These are phyloP conservation scores for Smallanthus sonchifolius DNA, from an alignment of 129 eudicot genomes.

Conservation along the genomic window DNA sequence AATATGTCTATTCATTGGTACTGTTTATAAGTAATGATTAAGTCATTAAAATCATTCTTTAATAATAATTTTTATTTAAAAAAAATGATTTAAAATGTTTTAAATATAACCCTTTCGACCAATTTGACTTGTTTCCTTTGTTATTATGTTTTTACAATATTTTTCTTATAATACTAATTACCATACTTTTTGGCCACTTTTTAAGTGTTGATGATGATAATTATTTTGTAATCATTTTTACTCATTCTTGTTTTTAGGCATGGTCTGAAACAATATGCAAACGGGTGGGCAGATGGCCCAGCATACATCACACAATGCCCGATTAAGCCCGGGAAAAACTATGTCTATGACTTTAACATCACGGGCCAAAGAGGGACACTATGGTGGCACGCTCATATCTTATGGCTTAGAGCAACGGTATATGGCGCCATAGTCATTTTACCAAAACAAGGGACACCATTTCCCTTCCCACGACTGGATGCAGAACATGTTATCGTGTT, in stretches of 20 bases:
- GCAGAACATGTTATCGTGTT: slow-evolving; percentile 39
- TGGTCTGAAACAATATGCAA: slow-evolving; percentile 15
- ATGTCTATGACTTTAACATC: slow-evolving; percentile 47
- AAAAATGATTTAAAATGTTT: too few relatives aligned
- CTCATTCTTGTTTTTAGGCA: slow-evolving; percentile 38
- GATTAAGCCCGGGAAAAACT: slow-evolving; percentile 51
- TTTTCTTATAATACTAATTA: too few relatives aligned
- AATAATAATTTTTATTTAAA: too few relatives aligned
- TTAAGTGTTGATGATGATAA: too few relatives aligned
- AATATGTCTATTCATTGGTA: slow-evolving; percentile 87
- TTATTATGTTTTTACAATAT: too few relatives aligned
- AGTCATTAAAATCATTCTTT: too few relatives aligned
- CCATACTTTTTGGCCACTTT: too few relatives aligned
- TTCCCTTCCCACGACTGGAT: slow-evolving; percentile 58
- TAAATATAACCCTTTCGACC: too few relatives aligned
- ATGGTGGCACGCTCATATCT: too few relatives aligned
- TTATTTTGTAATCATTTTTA: background rate
- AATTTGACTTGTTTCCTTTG: background rate
- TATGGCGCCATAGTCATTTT: background rate
- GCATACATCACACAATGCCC: slow-evolving; percentile 37
- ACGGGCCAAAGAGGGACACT: slow-evolving; percentile 48
- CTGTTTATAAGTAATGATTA: too few relatives aligned
- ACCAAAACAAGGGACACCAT: slow-evolving; percentile 45
- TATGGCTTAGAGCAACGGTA: too few relatives aligned
- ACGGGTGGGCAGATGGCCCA: background rate